Evolutionary conservation across 2,329 filamentous ascomycete species (phyloP), one percentile per base, ranked within the genome.

Genomic region (Colletotrichum liaoningense): DNA sequence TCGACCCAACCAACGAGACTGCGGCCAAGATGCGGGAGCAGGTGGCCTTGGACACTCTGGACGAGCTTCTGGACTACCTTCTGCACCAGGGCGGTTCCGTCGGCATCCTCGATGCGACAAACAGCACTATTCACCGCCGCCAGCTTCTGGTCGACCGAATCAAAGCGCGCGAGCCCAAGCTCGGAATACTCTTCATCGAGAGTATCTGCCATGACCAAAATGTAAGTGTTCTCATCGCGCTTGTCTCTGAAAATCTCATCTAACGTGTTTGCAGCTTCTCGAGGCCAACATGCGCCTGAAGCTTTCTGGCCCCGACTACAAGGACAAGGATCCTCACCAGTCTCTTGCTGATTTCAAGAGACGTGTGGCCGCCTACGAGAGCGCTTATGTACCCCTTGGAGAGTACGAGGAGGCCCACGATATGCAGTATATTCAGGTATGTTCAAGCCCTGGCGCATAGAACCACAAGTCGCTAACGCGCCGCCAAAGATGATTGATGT

Each of bases 251-350:
- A 75, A 28, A 77, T 30, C 19, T 9, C 2, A 22, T 67, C 68
- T 74, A 63, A 49, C 22, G n/a, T 55, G n/a, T 28, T n/a, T 49
- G 8, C 74, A 91, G 82, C 86, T 98, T 30, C 88, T 98, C 49
- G 95, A 98, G 82, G 94, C 95, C 22, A 98, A 98, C 80, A 98
- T 98, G 95, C 95, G 96, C 33, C 86, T 98, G 75, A 98, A 98
- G 86, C 91, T 98, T 7, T 97, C 94, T 4, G 97, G 97, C 0
- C 97, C 97, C 0, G 97, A 99, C 82, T 99, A 99, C 85, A 94
- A 93, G 79, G 94, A 95, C 80, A 97, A 98, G 84, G 96, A 99
- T 78, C 96, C 97, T 0, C 85, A 91, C 68, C 91, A 93, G 79
- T 95, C 97, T 1, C 86, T 98, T 55, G 91, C 89, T 42, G 97